Base-by-base conservation (phyloP, 2,329 filamentous ascomycete genomes). In the Botrytis galanthina region DNA sequence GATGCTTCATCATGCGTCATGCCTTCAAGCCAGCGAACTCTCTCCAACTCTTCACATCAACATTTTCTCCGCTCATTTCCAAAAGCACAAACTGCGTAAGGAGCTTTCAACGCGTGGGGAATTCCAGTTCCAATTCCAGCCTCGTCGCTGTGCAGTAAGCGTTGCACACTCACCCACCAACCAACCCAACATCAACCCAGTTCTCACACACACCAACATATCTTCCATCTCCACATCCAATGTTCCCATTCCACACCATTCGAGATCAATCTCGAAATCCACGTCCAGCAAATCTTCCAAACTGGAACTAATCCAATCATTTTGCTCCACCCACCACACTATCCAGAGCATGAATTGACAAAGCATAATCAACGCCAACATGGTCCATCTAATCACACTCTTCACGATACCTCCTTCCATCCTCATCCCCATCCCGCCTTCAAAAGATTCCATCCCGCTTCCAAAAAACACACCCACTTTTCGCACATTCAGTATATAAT, bases 401-500 rank as follows among this genome's bases (percentile, higher is more conserved):
- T 26, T 29, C 44, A 68, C 26, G 46, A 60, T 20, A 14, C 37
- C 51, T 12, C n/a, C 63, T 48, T 42, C 42, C 73, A 26, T 42
- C n/a, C 10, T 44, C 48, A 37, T 72, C 70, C 42, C 42, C 74
- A 64, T 46, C 39, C n/a, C 51, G 4, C 44, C 37, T 32, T n/a
- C 60, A 51, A 26, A 57, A 29, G 12, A 14, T 18, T 57, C 42
- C 74, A 72, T 39, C 46, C 32, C 60, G 29, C 26, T 61, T 44
- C 51, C 62, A 48, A 60, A 54, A 68, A 48, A 35, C 42, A 42
- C 42, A 57, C 51, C 62, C 62, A 32, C 32, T 60, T 72, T 72
- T 72, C 29, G 51, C 62, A 68, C 61, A 66, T 72, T 72, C 64
- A 72, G 71, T 60, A 72, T 51, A 54, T 68, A 66, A 72, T 57